Base-by-base conservation (phyloP, 1,284 basidiomycete species). In the Boletus sp. region DNA sequence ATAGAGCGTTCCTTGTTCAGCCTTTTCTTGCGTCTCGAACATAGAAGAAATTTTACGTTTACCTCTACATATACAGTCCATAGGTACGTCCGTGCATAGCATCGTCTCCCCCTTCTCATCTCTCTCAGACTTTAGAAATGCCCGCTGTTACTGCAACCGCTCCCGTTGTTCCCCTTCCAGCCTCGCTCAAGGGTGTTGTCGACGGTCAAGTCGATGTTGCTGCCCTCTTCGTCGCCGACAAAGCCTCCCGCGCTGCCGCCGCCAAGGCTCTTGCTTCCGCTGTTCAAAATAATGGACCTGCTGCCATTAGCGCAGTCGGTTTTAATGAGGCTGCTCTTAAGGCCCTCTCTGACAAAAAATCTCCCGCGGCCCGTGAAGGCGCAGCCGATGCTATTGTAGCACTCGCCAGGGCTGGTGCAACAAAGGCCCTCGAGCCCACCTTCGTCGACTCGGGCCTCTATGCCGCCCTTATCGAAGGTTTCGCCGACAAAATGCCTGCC, bases 271-370 rank as follows among this genome's bases (percentile, higher is more conserved):
- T 97, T 59, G 85, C 81, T 59, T 77, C 82, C 49, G 72, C 80
- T 64, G 81, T 80, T 60, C 82, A 91, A 83, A 89, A 89, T 72
- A 83, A 94, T 58, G 94, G 94, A 65, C 88, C 92, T 56, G 72
- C 84, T 56, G 87, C 85, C 62, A 81, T 98, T 65, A 77, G 80
- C 60, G 76, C 83, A 59, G 75, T 85, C 55, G 88, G 82, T 59
- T 89, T 96, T 72, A 74, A 76, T 50, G 85, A 88, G 55, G 91
- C 92, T 60, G 75, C 85, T 59, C 67, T 91, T 70, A 93, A 91
- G 80, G 87, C 88, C 49, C 85, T 94, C 55, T 77, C 76, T 69
- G 92, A 95, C 82, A 95, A 94, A 83, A 91, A 91, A 74, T 88
- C 84, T 10, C 84, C 86, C 39, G 82, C 84, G 54, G 82, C 86